These are phyloP conservation scores for Trebouxia gelatinosa DNA, from an alignment of 163 green algal genomes.

Conservation along the genomic window DNA sequence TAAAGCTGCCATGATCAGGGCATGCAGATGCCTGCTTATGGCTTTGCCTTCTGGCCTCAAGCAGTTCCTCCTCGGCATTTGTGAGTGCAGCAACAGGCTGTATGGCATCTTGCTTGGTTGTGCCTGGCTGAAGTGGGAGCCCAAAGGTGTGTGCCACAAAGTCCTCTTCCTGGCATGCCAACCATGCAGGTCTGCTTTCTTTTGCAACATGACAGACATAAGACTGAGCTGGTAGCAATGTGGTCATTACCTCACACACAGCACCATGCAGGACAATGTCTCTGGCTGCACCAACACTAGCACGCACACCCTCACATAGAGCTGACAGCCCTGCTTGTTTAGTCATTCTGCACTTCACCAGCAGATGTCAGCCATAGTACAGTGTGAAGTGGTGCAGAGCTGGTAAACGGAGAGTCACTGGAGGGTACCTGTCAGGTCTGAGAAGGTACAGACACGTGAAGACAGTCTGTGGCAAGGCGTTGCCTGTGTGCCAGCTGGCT, in stretches of 20 bases:
- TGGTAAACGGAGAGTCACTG: conserved; percentile 22
- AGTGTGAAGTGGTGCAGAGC: conserved; percentile 1
- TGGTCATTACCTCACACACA: conserved; percentile 48
- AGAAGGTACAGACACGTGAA: conserved; percentile 87
- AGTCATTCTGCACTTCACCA: too few species aligned
- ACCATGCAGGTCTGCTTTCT: too few species aligned
- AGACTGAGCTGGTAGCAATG: neutral
- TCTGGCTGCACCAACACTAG: conserved; percentile 41
- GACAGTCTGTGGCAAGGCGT: conserved; percentile 76
- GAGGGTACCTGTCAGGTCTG: conserved; percentile 49
- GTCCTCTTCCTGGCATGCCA: conserved; percentile 34
- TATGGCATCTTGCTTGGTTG: too few species aligned
- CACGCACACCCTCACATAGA: conserved; percentile 46
- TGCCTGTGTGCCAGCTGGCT: conserved; percentile 74
- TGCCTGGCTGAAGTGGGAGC: conserved; percentile 11
- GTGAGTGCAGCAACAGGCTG: neutral
- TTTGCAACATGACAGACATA: too few species aligned
- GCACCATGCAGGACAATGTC: conserved; percentile 51
- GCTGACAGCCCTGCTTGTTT: conserved; percentile 43
- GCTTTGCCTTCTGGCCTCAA: neutral
- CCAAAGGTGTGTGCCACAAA: conserved; percentile 25
- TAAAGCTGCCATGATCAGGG: too few species aligned
- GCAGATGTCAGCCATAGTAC: too few species aligned
- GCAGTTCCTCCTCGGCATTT: conserved; percentile 25
- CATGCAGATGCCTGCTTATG: neutral